Evolutionary conservation across 1,284 basidiomycete species (phyloP), one percentile per base, ranked within the genome.

Genomic region (Naganishia sp.): DNA sequence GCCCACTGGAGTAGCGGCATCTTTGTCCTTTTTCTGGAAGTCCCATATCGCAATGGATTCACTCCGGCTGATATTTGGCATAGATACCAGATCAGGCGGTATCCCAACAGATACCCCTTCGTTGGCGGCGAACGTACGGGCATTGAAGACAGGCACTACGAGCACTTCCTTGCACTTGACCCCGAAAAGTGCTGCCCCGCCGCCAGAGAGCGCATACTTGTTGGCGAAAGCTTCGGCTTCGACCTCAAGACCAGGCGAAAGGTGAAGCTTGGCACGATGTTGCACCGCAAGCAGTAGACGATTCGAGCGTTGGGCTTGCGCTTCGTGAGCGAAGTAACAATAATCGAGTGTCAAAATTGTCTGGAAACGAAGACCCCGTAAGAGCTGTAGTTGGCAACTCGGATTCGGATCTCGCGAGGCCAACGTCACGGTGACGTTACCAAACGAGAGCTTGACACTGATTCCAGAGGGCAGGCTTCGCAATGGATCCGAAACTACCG

Each of bases 321-420:
- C 50, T n/a, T 78, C 70, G 56, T 74, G 68, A 18, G 78, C 81
- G 65, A 89, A 78, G 21, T 84, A 84, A 69, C 85, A 86, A 71
- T 87, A 89, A 70, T 88, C 85, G 16, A 87, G 45, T 0, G 84
- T 83, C 21, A 87, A 56, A 0, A 84, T 81, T 0, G 85, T 86
- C 57, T 86, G 85, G 15, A 89, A 72, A 23, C 87, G 87, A 48
- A 92, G 75, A 1, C 92, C 92, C 31, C 90, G 85, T 2, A 86
- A 86, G 10, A 92, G 82, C 42, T 85, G 85, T 61, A 85, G 76
- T 21, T 83, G 82, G 70, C 89, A 87, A 0, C 83, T 78, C 0
- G 90, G 89, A 68, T 90, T 90, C 55, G 92, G 82, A 74, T 94
- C 92, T 43, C 83, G 84, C 21, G 88, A 85, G 6, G 90, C 90